Evolutionary conservation across 805 yeast species (phyloP), one percentile per base, ranked within the genome.

Genomic region (Saturnispora mendoncae): DNA sequence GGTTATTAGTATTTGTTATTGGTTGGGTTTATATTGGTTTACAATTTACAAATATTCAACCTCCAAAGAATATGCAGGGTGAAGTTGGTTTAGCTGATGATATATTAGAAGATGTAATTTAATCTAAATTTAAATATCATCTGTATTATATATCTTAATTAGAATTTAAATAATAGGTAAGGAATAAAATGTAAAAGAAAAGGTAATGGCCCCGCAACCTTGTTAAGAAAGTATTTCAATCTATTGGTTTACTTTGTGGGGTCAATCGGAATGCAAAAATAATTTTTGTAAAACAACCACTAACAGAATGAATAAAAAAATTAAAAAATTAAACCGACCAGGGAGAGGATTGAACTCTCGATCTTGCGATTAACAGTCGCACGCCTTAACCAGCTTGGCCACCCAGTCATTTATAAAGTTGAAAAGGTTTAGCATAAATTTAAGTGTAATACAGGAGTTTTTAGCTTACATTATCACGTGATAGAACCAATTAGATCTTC

Each of bases 1-100:
- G 80, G 2, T 47, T 80, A 8, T 38, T 82, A 12, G 64, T 84
- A n/a, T 69, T 75, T 30, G 31, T 75, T 2, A 59, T 77, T 19
- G 95, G 95, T 23, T 55, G 75, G 18, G 72, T 61, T 3, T 85
- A 68, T 60, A 56, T 71, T 37, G 74, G 62, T 1, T 68, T 85
- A 53, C 92, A 85, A 60, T 80, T 81, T 38, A 60, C 83, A 21
- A 86, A 88, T 15, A 73, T 82, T 46, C 66, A 84, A 32, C 79
- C 83, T 40, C 96, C 95, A 15, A 82, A 74, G 43, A 84, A 81
- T 62, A 84, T 86, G 84, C 82, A 72, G 53, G 63, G 70, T 29
- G 78, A 67, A 33, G 67, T 68, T 28, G 64, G 64, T 3, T 47
- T 60, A 14, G 46, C 58, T 14, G 49, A 59, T 20, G 64, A 61